phyloP scores from a whole-genome alignment of 805 yeast species.

The Candida methanosorbosa region DNA sequence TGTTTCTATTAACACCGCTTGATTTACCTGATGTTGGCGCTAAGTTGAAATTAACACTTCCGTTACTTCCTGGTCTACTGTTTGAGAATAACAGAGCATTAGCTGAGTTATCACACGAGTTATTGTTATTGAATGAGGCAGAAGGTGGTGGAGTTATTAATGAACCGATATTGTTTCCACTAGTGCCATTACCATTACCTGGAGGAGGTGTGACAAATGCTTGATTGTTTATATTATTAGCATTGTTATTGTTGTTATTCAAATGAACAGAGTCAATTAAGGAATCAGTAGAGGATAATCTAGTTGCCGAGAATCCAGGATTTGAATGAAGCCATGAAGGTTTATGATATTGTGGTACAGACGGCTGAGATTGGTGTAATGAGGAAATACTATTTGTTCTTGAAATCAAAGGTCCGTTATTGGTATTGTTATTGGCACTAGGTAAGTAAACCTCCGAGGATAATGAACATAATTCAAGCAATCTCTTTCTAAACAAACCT shows the following conservation, averaged over 20 bases:
- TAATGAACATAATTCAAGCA: conserved; percentile 22
- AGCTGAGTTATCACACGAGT: no score
- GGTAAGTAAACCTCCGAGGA: conserved; percentile 1
- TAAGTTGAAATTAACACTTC: no score
- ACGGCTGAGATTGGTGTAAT: background rate
- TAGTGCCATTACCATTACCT: no score
- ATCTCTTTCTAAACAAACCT: conserved; percentile 22
- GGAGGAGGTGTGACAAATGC: no score
- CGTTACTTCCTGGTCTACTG: no score
- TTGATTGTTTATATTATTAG: no score
- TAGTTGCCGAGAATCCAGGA: conserved; percentile 19
- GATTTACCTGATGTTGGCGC: no score
- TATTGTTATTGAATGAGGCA: conserved; percentile 1
- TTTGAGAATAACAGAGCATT: no score
- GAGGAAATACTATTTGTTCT: conserved; percentile 3
- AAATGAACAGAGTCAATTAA: conserved; percentile 23
- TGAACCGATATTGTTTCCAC: no score
- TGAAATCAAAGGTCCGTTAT: conserved; percentile 1
- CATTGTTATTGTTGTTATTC: conserved; percentile 1
- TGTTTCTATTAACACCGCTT: no score
- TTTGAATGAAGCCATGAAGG: conserved; percentile 29
- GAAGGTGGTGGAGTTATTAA: conserved; percentile 7
- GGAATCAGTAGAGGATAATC: conserved; percentile 25
- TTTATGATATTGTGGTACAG: conserved; percentile 9
- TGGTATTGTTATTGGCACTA: conserved; percentile 10